phyloP scores from a whole-genome alignment of 169 alveolate genomes.

The Toxoplasma gondii region DNA sequence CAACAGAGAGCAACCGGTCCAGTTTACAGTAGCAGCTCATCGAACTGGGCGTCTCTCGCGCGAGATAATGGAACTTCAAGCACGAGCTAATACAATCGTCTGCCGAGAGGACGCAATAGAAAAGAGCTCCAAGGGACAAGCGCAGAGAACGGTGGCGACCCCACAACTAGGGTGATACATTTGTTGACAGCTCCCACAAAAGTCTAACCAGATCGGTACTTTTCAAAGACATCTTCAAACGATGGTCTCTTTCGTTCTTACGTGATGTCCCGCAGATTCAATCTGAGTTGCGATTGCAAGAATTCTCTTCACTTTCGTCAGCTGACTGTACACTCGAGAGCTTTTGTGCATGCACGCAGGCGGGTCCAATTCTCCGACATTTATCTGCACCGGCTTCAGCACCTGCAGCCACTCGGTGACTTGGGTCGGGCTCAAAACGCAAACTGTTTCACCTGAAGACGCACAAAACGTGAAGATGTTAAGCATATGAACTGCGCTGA shows the following conservation, averaged over 20 bases:
- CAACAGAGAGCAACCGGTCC: too few relatives aligned
- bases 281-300: slow-evolving; percentile 12
- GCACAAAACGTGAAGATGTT: neutral
- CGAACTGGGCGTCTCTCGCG: too few relatives aligned
- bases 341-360: neutral
- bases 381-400: slow-evolving; percentile 5
- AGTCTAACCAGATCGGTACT: too few relatives aligned
- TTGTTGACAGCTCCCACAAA: too few relatives aligned
- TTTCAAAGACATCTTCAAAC: too few relatives aligned
- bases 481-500: neutral
- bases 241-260: neutral
- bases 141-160: too few relatives aligned
- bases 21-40: too few relatives aligned
- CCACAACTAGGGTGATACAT: too few relatives aligned
- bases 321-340: neutral
- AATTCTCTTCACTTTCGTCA: neutral
- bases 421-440: neutral
- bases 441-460: slow-evolving; percentile 25
- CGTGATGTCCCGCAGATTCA: slow-evolving; percentile 29
- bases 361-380: neutral
- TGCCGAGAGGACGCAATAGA: too few relatives aligned
- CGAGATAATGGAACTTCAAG: too few relatives aligned
- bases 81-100: too few relatives aligned
- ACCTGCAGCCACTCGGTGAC: slow-evolving; percentile 5
- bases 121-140: too few relatives aligned